A percentile compares a stretch with the other conserved stretches of the same genome.
Evolutionary conservation across 805 yeast species (phyloP).

Genomic region (Sugiyamaella lignohabitans): DNA sequence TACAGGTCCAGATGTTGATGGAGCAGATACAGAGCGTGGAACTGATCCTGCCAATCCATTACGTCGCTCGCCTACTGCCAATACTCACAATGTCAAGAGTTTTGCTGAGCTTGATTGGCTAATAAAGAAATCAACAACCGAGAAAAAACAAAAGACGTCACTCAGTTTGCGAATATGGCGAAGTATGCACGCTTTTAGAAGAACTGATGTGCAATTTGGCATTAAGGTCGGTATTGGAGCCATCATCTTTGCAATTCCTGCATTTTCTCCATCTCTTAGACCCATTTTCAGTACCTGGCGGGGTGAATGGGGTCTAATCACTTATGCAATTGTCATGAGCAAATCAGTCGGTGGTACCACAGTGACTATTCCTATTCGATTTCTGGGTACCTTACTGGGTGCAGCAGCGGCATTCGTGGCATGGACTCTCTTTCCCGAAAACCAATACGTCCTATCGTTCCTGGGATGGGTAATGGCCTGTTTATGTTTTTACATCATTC

Average conservation of each 20-base stretch:
- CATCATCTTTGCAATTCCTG: conserved; percentile 55
- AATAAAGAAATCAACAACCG: background rate
- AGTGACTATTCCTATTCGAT: conserved; percentile 46
- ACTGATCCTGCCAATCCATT: background rate
- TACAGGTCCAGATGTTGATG: too few species aligned
- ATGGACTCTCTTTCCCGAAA: conserved; percentile 55
- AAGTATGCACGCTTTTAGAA: conserved; percentile 43
- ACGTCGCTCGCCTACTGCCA: background rate
- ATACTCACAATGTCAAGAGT: background rate
- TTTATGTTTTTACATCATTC: conserved; percentile 47
- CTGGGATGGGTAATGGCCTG: conserved; percentile 38
- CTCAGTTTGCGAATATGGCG: conserved; percentile 31
- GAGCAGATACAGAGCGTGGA: background rate
- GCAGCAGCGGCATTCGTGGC: conserved; percentile 52
- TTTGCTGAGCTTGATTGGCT: background rate
- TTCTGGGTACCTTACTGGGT: conserved; percentile 71
- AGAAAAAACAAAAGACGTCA: background rate
- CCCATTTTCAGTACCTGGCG: conserved; percentile 56
- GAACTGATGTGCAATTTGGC: conserved; percentile 72
- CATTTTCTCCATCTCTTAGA: conserved; percentile 54
- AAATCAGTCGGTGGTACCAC: conserved; percentile 81
- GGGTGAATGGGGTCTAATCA: conserved; percentile 81
- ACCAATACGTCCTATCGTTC: conserved; percentile 47
- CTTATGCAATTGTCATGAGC: conserved; percentile 77
- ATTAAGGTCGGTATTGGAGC: conserved; percentile 76